A percentile compares a stretch with the other conserved stretches of the same genome.
Evolutionary conservation across 2,329 filamentous ascomycete species (phyloP).

Genomic region (Cadophora sp.): DNA sequence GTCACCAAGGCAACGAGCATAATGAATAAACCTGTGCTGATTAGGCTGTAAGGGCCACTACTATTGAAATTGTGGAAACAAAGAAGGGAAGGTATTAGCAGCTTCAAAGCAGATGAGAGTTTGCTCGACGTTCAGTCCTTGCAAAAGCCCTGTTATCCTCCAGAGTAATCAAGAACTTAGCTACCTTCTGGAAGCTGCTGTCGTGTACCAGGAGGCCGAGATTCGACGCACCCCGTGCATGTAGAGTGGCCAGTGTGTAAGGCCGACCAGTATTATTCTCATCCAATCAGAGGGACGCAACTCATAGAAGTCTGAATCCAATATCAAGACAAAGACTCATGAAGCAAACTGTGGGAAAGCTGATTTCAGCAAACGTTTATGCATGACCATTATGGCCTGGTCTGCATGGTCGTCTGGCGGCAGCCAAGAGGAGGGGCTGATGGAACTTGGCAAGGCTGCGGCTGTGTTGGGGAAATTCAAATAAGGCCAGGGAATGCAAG

Average conservation of each 20-base stretch:
- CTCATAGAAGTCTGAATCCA: neutral
- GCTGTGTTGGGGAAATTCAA: neutral
- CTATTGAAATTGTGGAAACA: neutral
- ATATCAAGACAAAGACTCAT: neutral
- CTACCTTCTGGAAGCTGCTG: neutral
- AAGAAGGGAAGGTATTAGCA: neutral
- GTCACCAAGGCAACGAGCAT: neutral
- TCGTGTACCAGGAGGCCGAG: neutral
- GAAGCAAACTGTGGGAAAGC: neutral
- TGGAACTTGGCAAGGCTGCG: constrained; percentile 7
- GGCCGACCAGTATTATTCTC: neutral
- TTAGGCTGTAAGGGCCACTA: neutral
- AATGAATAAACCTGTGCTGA: neutral
- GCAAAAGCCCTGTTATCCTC: too few species aligned
- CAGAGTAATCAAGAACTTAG: too few species aligned
- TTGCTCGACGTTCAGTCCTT: neutral
- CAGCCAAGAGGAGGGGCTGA: constrained; percentile 6
- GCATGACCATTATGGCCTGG: neutral
- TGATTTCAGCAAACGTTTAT: neutral
- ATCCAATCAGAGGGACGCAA: neutral
- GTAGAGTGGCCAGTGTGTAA: neutral
- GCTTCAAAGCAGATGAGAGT: neutral
- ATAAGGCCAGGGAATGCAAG: neutral
- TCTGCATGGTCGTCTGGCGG: neutral
- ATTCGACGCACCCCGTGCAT: neutral